Evolutionary conservation across 805 yeast species (phyloP), one percentile per base, ranked within the genome.

Genomic region (Cyberlindnera bimundalis): DNA sequence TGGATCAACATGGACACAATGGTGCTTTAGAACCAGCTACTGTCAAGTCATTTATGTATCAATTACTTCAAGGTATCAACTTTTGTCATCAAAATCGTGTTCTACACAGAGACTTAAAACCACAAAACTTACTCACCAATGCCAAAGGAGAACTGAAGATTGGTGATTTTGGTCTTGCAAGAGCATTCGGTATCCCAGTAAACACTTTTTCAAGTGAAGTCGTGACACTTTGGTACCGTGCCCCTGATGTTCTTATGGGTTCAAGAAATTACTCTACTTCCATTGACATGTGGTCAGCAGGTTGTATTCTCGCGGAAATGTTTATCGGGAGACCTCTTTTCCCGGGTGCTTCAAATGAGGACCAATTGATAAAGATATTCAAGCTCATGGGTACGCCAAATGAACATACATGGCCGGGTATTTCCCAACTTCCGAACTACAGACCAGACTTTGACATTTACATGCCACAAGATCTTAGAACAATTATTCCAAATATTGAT

Each of bases 231-330:
- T 93, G 99, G 99, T 91, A 91, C 65, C 77, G 99, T 50, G 96
- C 98, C 0, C 99, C 99, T 0, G 99, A 91, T 60, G 98, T 93
- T 23, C 69, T 93, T 38, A 73, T 93, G 58, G 99, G 99, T 2
- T 88, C 96, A 3, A 79, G 96, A 53, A 91, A 95, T 42, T 93
- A 93, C 65, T 85, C 96, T 33, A 93, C 99, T 0, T 90, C 96
- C 8, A 95, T 93, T 46, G 99, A 93, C 61, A 87, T 93, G 67
- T 93, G 99, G 99, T 88, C 96, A 14, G 95, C 96, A 13, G 99
- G 99, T 13, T 93, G 99, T 66, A 93, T 93, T 40, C 76, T 93
- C 61, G 98, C 97, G 3, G 99, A 93, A 60, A 91, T 93, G 98
- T 84, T 93, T 58, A 86, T 96, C n/a, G 96, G 99, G 24, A 83